Evolutionary conservation across 148 eudicot genomes (phyloP), one percentile per base, ranked within the genome.

Genomic region (Amaranthus hypochondriacus): DNA sequence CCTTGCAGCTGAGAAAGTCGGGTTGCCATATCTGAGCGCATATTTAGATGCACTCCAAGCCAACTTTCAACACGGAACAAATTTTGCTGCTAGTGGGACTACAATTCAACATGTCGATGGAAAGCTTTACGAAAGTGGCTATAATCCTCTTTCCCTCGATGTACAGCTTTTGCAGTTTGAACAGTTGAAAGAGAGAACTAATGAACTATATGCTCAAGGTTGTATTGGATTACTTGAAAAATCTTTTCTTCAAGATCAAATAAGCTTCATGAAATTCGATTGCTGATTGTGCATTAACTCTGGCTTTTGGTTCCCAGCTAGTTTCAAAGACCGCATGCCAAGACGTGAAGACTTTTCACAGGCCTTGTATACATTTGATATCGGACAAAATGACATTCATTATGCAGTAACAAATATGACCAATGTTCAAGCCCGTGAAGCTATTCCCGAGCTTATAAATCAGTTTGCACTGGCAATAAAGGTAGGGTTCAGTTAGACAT

Each of bases 371-470:
- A 82, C 90, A 4, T 83, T 91, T 18, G 93, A 91, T 62, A 87
- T 89, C 9, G 97, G 93, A 4, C 93, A 89, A 52, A 91, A 91
- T 58, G 97, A 91, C 77, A 66, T 91, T 5, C 77, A 82, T 0
- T 72, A 85, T 8, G 87, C 90, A 21, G 83, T 79, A 84, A 89
- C 1, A 14, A 61, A 9, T 70, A 74, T 89, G 88, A 53, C 89
- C 0, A 73, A 79, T 5, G 81, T 83, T 73, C 78, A 89, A 84
- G 97, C 86, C 49, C 78, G 66, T 68, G 85, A 74, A 7, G 78
- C 74, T 54, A 70, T 89, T 65, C 90, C 91, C 39, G 93, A 87
- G 51, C 69, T 87, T 4, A 4, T 89, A 6, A 80, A 63, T 75
- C 87, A 84, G 62, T 84, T 89, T 73, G 69, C 78, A 9, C 53